phyloP scores from a whole-genome alignment of 495 filamentous ascomycete genomes.

The Penicillium cosmopolitanum region DNA sequence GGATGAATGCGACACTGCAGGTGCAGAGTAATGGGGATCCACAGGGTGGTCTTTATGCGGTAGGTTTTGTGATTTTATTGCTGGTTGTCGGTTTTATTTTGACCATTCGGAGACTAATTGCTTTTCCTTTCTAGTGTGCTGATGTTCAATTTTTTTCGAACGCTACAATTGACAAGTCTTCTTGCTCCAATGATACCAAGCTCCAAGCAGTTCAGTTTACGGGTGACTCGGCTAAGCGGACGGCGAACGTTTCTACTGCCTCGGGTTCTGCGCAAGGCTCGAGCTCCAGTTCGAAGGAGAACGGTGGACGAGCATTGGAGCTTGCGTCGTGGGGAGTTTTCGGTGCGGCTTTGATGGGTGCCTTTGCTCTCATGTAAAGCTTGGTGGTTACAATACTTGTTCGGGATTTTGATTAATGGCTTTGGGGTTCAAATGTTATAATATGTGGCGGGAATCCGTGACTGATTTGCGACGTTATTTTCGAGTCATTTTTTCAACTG shows the following conservation, averaged over 20 bases:
- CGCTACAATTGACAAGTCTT: background rate
- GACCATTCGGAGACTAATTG: background rate
- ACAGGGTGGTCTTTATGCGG: slow-evolving; percentile 58
- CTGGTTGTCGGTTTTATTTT: background rate
- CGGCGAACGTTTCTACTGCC: background rate
- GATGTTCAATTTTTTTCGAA: slow-evolving; percentile 56
- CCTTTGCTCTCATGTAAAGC: background rate
- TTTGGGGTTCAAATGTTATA: background rate
- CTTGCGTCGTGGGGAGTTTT: background rate
- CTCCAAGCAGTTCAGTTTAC: background rate
- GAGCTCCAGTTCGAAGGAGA: background rate
- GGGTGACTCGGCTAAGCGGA: background rate
- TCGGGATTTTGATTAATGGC: background rate
- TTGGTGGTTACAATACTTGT: background rate
- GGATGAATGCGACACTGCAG: slow-evolving; percentile 66
- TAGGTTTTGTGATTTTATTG: slow-evolving; percentile 28
- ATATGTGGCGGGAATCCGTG: background rate
- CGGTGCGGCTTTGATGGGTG: background rate
- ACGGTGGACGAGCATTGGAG: background rate
- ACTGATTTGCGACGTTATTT: too few relatives aligned
- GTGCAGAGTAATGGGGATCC: slow-evolving; percentile 58
- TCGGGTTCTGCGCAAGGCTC: background rate
- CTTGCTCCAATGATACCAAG: background rate
- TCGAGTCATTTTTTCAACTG: too few relatives aligned
- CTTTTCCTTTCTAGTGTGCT: slow-evolving; percentile 50